These are phyloP conservation scores for Epichloe typhina DNA, from an alignment of 2,329 filamentous ascomycete species.

Conservation along the genomic window DNA sequence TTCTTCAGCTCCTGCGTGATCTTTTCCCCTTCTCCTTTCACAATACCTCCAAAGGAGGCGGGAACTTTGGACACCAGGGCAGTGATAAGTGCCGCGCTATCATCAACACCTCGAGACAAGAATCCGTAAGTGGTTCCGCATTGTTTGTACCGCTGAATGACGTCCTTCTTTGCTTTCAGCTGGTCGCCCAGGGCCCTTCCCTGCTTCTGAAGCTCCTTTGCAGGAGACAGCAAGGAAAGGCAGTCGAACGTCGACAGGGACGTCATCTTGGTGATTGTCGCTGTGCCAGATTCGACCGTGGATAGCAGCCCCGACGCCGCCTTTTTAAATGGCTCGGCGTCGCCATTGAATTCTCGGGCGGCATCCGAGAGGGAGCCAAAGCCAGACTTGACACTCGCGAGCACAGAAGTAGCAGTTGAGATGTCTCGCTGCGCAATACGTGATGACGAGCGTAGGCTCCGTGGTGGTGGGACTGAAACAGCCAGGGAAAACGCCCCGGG, in stretches of 20 bases:
- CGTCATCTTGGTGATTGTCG: conserved; percentile 4
- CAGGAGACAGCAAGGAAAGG: conserved; percentile 4
- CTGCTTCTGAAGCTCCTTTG: conserved; percentile 5
- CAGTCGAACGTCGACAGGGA: conserved; percentile 5
- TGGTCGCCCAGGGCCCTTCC: conserved; percentile 2
- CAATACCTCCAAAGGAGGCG: neutral
- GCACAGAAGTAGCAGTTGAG: conserved; percentile 6
- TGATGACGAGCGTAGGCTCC: neutral
- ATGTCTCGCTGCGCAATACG: conserved; percentile 4
- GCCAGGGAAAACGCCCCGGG: neutral
- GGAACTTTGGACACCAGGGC: neutral
- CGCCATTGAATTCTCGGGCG: conserved; percentile 5
- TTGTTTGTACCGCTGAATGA: conserved; percentile 4
- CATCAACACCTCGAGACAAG: neutral
- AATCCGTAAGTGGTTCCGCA: conserved; percentile 3
- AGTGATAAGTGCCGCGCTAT: neutral
- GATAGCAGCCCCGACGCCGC: conserved; percentile 3
- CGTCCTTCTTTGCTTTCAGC: conserved; percentile 1
- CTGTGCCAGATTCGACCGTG: conserved; percentile 6
- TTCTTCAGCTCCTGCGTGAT: neutral
- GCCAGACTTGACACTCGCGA: conserved; percentile 6
- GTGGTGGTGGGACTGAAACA: neutral
- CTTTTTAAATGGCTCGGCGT: conserved; percentile 1
- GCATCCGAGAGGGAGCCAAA: conserved; percentile 4
- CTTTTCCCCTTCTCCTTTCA: neutral